Evolutionary conservation across 2,329 filamentous ascomycete genomes (phyloP).

Genomic region (Amylocarpus encephaloides): DNA sequence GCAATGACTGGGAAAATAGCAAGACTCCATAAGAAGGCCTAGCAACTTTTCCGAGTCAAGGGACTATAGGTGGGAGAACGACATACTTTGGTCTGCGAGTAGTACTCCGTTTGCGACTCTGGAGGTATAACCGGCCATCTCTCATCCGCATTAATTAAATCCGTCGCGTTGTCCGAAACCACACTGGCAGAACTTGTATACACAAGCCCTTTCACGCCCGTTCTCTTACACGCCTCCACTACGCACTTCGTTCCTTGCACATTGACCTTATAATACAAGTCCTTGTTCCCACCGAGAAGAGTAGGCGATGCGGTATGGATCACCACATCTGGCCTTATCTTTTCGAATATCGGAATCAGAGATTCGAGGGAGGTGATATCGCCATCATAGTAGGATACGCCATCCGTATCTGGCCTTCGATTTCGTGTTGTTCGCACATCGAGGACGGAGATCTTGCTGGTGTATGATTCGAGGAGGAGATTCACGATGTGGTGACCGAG

Average conservation of each 20-base stretch:
- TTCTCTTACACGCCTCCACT: slow-evolving; percentile 63
- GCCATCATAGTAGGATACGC: slow-evolving; percentile 64
- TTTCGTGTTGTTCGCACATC: slow-evolving; percentile 68
- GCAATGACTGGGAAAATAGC: neutral
- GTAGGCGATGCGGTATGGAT: slow-evolving; percentile 82
- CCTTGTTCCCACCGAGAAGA: slow-evolving; percentile 46
- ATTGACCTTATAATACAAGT: slow-evolving; percentile 74
- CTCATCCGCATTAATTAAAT: slow-evolving; percentile 83
- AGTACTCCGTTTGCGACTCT: slow-evolving; percentile 68
- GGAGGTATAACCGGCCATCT: slow-evolving; percentile 70
- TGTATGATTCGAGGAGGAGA: slow-evolving; percentile 57
- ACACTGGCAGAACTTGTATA: slow-evolving; percentile 89
- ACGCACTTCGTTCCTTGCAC: slow-evolving; percentile 78
- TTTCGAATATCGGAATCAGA: slow-evolving; percentile 56
- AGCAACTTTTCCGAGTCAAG: no score
- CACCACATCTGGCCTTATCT: slow-evolving; percentile 70
- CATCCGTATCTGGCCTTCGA: slow-evolving; percentile 47
- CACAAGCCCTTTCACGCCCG: slow-evolving; percentile 73
- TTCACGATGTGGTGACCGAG: slow-evolving; percentile 77
- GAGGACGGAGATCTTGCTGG: slow-evolving; percentile 57
- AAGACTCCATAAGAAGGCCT: no score
- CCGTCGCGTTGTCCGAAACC: slow-evolving; percentile 70
- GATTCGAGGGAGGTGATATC: slow-evolving; percentile 65
- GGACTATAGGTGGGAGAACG: neutral
- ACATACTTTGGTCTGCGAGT: slow-evolving; percentile 72